phyloP scores from a whole-genome alignment of 805 yeast species.

The Kockiozyma suomiensis region DNA sequence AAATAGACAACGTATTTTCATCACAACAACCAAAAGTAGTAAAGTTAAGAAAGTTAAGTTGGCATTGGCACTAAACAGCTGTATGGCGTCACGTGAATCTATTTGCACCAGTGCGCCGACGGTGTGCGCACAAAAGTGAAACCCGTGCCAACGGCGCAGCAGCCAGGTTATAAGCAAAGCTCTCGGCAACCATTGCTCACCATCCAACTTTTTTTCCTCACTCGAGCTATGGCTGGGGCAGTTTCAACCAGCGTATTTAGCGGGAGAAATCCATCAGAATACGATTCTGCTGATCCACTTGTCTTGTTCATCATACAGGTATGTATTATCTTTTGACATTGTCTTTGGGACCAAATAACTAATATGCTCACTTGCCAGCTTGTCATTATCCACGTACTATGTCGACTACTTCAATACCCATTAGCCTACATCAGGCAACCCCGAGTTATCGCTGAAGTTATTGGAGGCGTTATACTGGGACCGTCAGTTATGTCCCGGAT shows the following conservation, averaged over 20 bases:
- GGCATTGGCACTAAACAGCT: too few species aligned
- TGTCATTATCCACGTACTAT: constrained; percentile 48
- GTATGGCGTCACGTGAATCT: too few species aligned
- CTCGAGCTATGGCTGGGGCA: constrained; percentile 1
- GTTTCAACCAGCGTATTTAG: constrained; percentile 62
- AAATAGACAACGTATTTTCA: too few species aligned
- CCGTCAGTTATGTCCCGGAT: constrained; percentile 75
- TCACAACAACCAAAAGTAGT: too few species aligned
- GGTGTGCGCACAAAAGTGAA: too few species aligned
- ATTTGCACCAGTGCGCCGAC: too few species aligned
- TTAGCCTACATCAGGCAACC: constrained; percentile 69
- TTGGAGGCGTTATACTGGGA: constrained; percentile 73
- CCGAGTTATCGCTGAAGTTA: constrained; percentile 77
- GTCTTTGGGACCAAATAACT: neutral
- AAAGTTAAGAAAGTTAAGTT: too few species aligned
- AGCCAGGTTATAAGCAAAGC: too few species aligned
- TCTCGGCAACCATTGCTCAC: too few species aligned
- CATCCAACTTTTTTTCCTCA: too few species aligned
- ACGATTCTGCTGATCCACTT: constrained; percentile 59
- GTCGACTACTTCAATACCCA: constrained; percentile 64
- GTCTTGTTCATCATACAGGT: constrained; percentile 73
- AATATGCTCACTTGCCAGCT: constrained; percentile 41
- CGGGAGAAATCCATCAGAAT: constrained; percentile 70
- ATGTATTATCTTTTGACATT: constrained; percentile 35
- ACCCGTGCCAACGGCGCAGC: too few species aligned